Conservation (phyloP, 2,329 filamentous ascomycete genomes). For the Coniosporium tulheliwenetii region DNA sequence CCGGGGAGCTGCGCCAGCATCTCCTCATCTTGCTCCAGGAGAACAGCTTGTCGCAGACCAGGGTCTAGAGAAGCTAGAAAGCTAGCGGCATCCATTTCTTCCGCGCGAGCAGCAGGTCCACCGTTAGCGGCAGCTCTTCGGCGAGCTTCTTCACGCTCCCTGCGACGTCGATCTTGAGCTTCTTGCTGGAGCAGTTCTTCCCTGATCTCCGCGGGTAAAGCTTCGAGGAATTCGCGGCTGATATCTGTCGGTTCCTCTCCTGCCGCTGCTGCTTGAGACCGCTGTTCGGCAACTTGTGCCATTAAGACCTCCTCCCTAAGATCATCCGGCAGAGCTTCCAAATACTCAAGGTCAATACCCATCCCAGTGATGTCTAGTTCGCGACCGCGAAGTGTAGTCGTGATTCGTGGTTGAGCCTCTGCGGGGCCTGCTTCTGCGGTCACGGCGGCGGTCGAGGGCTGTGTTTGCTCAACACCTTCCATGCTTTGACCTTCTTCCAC, state of each 20-base stretch:
- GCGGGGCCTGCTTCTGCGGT: conserved; percentile 24
- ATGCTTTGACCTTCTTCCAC: conserved; percentile 38
- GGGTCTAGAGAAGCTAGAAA: conserved; percentile 85
- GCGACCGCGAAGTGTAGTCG: conserved; percentile 71
- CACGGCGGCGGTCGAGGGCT: conserved; percentile 14
- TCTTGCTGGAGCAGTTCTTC: conserved; percentile 86
- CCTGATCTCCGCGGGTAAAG: conserved; percentile 77
- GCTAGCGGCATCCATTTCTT: conserved; percentile 84
- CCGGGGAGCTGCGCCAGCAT: conserved; percentile 71
- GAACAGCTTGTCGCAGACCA: conserved; percentile 65
- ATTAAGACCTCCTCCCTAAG: conserved; percentile 92
- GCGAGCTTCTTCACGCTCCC: conserved; percentile 68
- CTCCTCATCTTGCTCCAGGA: conserved; percentile 84
- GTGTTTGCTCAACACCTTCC: conserved; percentile 56
- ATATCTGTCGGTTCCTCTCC: conserved; percentile 69
- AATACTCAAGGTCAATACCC: conserved; percentile 86
- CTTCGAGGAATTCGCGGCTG: conserved; percentile 86
- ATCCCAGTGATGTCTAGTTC: conserved; percentile 87
- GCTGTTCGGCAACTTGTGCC: conserved; percentile 68
- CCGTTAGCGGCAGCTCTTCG: conserved; percentile 42
- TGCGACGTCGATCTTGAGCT: conserved; percentile 70
- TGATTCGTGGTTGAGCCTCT: conserved; percentile 37
- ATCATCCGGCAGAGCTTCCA: conserved; percentile 94
- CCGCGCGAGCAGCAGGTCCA: conserved; percentile 35
- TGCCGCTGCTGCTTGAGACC: conserved; percentile 57